phyloP scores from a whole-genome alignment of 2,329 filamentous ascomycete genomes.

The Basipetospora chlamydospora region DNA sequence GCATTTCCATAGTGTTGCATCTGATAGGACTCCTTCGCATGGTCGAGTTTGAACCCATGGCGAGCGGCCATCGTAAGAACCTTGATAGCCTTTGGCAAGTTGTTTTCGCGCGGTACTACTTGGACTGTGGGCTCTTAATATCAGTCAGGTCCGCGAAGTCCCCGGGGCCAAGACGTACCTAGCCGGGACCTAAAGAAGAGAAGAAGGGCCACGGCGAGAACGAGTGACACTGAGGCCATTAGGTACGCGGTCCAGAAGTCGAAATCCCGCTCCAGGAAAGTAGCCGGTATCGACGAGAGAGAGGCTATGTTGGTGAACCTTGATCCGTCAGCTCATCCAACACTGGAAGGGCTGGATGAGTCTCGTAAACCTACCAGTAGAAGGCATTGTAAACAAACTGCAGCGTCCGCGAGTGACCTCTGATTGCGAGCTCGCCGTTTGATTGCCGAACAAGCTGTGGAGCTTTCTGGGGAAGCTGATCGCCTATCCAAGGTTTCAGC shows the following conservation, averaged over 20 bases:
- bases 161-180: constrained; percentile 42
- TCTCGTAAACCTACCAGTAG: constrained; percentile 29
- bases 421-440: constrained; percentile 47
- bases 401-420: constrained; percentile 48
- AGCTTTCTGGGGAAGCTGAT: neutral
- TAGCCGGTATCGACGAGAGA: constrained; percentile 47
- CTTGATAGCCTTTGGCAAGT: constrained; percentile 42
- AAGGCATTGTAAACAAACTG: constrained; percentile 54
- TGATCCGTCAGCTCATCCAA: neutral
- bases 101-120: neutral
- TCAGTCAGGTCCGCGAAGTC: constrained; percentile 52
- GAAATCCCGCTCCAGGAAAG: constrained; percentile 60
- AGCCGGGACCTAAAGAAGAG: constrained; percentile 42
- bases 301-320: constrained; percentile 59
- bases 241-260: constrained; percentile 63
- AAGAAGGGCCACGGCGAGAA: constrained; percentile 47
- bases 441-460: neutral
- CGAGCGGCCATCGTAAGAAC: neutral
- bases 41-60: constrained; percentile 2
- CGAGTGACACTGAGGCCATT: constrained; percentile 52
- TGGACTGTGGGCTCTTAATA: constrained; percentile 22
- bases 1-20: constrained; percentile 49
- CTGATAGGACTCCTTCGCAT: constrained; percentile 45
- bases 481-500: neutral
- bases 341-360: neutral